Evolutionary conservation across 495 filamentous ascomycete genomes (phyloP).

Genomic region (Annulohypoxylon nitens): DNA sequence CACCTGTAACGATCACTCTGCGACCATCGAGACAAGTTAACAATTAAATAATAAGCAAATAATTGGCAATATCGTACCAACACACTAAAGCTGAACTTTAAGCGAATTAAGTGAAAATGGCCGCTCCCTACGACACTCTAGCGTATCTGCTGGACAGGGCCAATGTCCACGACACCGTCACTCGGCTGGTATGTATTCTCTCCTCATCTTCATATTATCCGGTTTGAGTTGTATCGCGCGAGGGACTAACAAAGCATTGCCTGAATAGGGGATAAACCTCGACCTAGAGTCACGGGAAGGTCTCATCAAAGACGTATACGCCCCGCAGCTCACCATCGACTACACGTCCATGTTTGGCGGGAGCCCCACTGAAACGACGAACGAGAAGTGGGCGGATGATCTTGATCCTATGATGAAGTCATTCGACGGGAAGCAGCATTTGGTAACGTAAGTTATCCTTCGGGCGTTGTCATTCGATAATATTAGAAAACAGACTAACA

Average conservation of each 20-base stretch:
- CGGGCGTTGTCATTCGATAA: background rate
- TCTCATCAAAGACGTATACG: conserved; percentile 48
- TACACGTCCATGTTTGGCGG: conserved; percentile 53
- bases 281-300: conserved; percentile 34
- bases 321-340: conserved; percentile 44
- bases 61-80: background rate
- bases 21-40: background rate
- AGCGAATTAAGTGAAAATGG: conserved; percentile 14
- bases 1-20: background rate
- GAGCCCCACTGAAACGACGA: conserved; percentile 35
- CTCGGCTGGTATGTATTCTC: conserved; percentile 36
- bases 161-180: conserved; percentile 52
- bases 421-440: conserved; percentile 48
- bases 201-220: background rate
- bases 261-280: conserved; percentile 42
- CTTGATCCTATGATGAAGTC: conserved; percentile 28
- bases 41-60: background rate
- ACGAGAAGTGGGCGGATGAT: conserved; percentile 41
- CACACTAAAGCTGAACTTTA: background rate
- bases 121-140: conserved; percentile 40
- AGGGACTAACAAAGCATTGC: background rate
- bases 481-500: background rate
- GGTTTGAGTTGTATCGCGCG: background rate
- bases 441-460: conserved; percentile 40
- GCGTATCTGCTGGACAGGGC: conserved; percentile 52